These are phyloP conservation scores for Oryza glumipatula DNA, from an alignment of 176 grass and related monocot genomes.

Conservation along the genomic window DNA sequence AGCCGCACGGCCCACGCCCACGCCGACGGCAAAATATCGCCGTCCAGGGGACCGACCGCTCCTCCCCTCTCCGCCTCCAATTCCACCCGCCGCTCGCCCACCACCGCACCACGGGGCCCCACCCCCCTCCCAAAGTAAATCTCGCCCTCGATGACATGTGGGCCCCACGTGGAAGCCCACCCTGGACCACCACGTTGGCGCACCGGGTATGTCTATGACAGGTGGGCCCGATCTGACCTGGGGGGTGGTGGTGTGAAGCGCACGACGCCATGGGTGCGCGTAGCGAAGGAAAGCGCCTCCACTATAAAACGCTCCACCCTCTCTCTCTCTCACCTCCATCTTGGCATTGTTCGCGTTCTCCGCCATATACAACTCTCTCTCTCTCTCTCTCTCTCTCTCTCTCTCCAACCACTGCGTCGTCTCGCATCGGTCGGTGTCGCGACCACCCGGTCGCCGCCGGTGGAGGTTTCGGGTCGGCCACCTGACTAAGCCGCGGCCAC, in stretches of 20 bases:
- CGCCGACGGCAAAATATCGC: conserved; percentile 29
- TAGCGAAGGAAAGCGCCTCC: conserved; percentile 3
- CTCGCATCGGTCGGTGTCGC: not conserved
- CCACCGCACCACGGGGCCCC: not conserved
- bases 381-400: conserved; percentile 22
- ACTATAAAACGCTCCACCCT: not conserved
- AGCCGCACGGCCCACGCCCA: not conserved
- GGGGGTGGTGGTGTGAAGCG: not conserved
- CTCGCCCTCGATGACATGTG: not conserved
- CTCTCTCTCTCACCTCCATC: conserved; percentile 23
- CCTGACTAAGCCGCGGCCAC: conserved; percentile 36
- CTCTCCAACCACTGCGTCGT: conserved; percentile 27
- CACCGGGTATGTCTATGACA: not conserved
- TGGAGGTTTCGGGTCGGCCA: not conserved
- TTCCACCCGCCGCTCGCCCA: conserved; percentile 19
- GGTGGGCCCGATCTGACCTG: not conserved
- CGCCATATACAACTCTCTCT: not conserved
- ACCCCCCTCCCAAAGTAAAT: no score
- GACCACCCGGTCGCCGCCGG: not conserved
- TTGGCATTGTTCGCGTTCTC: conserved; percentile 36
- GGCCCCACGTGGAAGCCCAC: not conserved
- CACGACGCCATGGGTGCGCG: conserved; percentile 16
- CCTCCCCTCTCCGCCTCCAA: not conserved
- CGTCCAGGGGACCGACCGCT: not conserved
- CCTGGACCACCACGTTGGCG: conserved; percentile 38